Evolutionary conservation across 306 rosid species (phyloP).

Genomic region (Hippophae rhamnoides): DNA sequence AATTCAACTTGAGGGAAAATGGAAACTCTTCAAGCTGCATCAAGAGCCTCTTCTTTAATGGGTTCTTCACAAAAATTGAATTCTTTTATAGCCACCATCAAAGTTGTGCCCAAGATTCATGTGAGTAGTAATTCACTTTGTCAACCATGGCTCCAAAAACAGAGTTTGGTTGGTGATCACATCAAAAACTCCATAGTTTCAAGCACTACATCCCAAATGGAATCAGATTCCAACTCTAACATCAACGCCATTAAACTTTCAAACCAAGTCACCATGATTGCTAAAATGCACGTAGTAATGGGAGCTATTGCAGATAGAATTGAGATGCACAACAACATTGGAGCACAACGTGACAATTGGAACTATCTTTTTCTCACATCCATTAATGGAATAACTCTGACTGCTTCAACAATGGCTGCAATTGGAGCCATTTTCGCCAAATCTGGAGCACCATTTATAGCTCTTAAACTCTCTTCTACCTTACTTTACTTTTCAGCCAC

Average conservation of each 20-base stretch:
- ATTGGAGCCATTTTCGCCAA: slow-evolving; percentile 25
- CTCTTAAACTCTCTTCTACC: slow-evolving; percentile 57
- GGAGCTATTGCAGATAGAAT: slow-evolving; percentile 54
- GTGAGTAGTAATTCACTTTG: too few relatives aligned
- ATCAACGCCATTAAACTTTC: neutral
- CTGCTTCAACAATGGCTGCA: slow-evolving; percentile 64
- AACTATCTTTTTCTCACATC: slow-evolving; percentile 49
- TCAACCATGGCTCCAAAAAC: too few relatives aligned
- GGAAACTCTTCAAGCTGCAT: too few relatives aligned
- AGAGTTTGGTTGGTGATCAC: too few relatives aligned
- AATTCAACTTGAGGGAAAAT: too few relatives aligned
- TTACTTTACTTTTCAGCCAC: slow-evolving; percentile 55
- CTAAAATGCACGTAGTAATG: slow-evolving; percentile 45
- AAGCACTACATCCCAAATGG: too few relatives aligned
- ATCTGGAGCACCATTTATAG: slow-evolving; percentile 22
- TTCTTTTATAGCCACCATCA: too few relatives aligned
- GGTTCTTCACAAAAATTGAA: too few relatives aligned
- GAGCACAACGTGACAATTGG: slow-evolving; percentile 79
- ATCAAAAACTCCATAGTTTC: too few relatives aligned
- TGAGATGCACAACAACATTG: slow-evolving; percentile 68
- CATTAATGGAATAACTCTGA: slow-evolving; percentile 48
- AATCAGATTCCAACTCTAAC: too few relatives aligned
- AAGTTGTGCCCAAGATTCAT: too few relatives aligned
- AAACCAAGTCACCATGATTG: slow-evolving; percentile 8
- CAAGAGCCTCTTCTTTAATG: too few relatives aligned